Evolutionary conservation across 306 rosid species (phyloP).

Genomic region (Cicer judaicum): DNA sequence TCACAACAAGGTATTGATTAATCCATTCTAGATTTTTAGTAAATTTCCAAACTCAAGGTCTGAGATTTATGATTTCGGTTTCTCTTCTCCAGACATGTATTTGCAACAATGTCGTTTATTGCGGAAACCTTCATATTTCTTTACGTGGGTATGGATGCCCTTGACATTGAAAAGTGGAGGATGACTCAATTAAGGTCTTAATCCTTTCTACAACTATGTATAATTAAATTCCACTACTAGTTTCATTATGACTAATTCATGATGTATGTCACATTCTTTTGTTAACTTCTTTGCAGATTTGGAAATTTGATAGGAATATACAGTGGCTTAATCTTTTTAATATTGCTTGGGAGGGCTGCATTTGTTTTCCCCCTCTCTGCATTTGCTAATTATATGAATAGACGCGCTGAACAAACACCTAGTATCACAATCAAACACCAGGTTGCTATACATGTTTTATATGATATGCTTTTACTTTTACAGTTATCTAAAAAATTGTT

Average conservation of each 20-base stretch:
- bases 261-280: neutral
- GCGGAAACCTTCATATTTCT: constrained; percentile 93
- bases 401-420: constrained; percentile 50
- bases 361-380: constrained; percentile 88
- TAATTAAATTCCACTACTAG: neutral
- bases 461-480: neutral
- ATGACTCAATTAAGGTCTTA: constrained; percentile 72
- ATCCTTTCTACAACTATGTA: constrained; percentile 7
- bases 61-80: constrained; percentile 29
- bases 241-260: neutral
- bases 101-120: constrained; percentile 85
- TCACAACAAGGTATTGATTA: constrained; percentile 71
- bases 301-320: constrained; percentile 64
- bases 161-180: constrained; percentile 89
- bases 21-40: constrained; percentile 14
- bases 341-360: constrained; percentile 80
- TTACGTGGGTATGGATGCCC: constrained; percentile 95
- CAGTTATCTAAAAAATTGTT: neutral
- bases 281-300: constrained; percentile 51
- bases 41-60: constrained; percentile 9
- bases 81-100: constrained; percentile 67
- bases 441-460: constrained; percentile 51
- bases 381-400: constrained; percentile 64
- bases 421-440: constrained; percentile 69
- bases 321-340: constrained; percentile 60